Evolutionary conservation across 805 yeast species (phyloP), one percentile per base, ranked within the genome.

Genomic region (Maudiozyma pseudohumilis): DNA sequence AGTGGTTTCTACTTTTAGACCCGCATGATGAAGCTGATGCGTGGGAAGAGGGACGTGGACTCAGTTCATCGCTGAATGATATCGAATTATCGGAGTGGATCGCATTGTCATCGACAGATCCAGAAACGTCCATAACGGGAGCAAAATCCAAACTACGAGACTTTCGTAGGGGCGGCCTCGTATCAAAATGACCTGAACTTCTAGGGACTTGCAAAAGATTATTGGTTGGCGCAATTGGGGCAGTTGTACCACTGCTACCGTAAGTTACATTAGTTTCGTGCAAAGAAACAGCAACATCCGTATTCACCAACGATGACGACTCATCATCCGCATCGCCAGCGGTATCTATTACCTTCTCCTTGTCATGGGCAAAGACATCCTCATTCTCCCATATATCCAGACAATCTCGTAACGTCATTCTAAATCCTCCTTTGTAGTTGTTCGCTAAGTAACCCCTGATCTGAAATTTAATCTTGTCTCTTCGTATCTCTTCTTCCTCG

Each of bases 331-430:
- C 19, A 15, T 28, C 26, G 10, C 10, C 16, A n/a, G 12, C 19
- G n/a, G n/a, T n/a, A n/a, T n/a, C n/a, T n/a, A 29, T 29, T 29
- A n/a, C 18, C 12, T 28, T 28, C 21, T 32, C 35, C 16, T 20
- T 24, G 15, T 20, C n/a, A 12, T 26, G 17, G 5, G 38, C 34
- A 20, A 48, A 45, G 19, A 43, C 15, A 9, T 38, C 28, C 18
- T 44, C 41, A 28, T 49, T 46, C 30, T 49, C 58, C 61, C 59
- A 56, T 13, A 56, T 42, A 28, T 55, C 51, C 17, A 55, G 32
- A 32, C 46, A 53, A 39, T 53, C 59, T 29, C 45, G 36, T 21
- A 56, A 41, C 6, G 49, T 47, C 33, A 56, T 44, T 29, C 48
- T 44, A 10, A 52, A 49, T 51, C 56, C 49, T 11, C 56, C 51